Conservation (phyloP, 768 basidiomycete species). For the Leccinum incarnatum region DNA sequence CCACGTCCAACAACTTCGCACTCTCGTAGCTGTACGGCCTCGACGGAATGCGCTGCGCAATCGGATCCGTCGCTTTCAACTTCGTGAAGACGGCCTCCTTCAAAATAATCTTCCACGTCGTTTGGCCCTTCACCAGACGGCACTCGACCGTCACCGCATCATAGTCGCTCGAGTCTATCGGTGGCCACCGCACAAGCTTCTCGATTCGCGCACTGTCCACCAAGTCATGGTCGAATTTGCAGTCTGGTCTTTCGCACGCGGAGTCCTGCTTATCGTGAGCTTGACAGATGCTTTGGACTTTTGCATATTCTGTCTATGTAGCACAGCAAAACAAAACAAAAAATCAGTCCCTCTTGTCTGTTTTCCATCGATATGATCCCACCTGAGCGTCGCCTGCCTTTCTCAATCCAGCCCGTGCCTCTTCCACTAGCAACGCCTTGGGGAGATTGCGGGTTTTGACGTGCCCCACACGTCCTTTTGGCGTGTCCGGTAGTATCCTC, state of each 20-base stretch:
- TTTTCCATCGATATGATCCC: neutral
- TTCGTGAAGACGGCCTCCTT: conserved; percentile 9
- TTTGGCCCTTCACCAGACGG: conserved; percentile 6
- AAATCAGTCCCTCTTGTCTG: neutral
- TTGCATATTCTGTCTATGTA: conserved; percentile 9
- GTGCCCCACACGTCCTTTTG: neutral
- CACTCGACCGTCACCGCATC: conserved; percentile 20
- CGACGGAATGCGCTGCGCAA: conserved; percentile 6
- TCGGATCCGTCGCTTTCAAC: conserved; percentile 13
- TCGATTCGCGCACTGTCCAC: conserved; percentile 12
- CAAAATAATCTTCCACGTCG: conserved; percentile 15
- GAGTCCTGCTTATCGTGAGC: conserved; percentile 8
- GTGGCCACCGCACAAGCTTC: conserved; percentile 15
- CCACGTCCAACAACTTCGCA: conserved; percentile 13
- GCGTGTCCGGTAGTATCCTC: neutral
- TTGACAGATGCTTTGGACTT: conserved; percentile 18
- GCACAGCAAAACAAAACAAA: neutral
- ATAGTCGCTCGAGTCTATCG: neutral
- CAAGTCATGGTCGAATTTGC: conserved; percentile 19
- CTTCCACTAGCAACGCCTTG: conserved; percentile 7
- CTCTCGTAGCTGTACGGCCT: conserved; percentile 16
- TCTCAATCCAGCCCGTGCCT: conserved; percentile 7
- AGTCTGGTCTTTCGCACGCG: conserved; percentile 7
- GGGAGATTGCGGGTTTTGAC: conserved; percentile 7
- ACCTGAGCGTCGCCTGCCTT: conserved; percentile 10